Percentiles rank a stretch among this genome's conserved stretches.
phyloP scores from a whole-genome alignment of 2,329 filamentous ascomycete species.

The Hysterium pulicare region DNA sequence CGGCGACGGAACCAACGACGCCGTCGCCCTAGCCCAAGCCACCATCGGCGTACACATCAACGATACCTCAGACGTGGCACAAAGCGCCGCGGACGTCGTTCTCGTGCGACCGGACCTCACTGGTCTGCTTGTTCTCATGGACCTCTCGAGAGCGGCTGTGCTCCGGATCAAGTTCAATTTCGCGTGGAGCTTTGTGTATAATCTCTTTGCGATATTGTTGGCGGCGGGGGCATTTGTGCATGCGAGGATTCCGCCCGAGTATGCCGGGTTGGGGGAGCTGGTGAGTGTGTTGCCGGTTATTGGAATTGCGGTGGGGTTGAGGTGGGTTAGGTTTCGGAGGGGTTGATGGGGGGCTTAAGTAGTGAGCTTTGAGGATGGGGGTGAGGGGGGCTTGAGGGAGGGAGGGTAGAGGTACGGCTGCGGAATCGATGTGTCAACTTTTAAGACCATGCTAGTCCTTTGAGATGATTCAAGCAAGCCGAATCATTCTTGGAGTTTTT shows the following conservation, averaged over 20 bases:
- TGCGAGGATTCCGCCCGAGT: constrained; percentile 60
- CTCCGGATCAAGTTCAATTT: constrained; percentile 62
- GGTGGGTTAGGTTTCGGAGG: constrained; percentile 31
- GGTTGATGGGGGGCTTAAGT: too few relatives aligned
- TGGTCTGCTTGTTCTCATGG: constrained; percentile 57
- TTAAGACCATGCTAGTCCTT: too few relatives aligned
- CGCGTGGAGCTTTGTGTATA: constrained; percentile 67
- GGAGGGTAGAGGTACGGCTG: too few relatives aligned
- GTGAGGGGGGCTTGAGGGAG: too few relatives aligned
- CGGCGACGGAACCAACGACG: constrained; percentile 82
- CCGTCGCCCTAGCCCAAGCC: constrained; percentile 66
- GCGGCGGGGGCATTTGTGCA: constrained; percentile 56
- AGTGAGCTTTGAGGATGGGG: too few relatives aligned
- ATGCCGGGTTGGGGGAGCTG: constrained; percentile 67
- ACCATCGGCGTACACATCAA: constrained; percentile 69
- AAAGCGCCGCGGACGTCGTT: constrained; percentile 65
- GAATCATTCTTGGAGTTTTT: too few relatives aligned
- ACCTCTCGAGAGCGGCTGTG: constrained; percentile 46
- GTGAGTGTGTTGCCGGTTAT: constrained; percentile 72
- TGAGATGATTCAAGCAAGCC: too few relatives aligned
- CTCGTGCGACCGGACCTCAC: constrained; percentile 56
- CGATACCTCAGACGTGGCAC: constrained; percentile 58
- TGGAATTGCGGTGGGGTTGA: constrained; percentile 49
- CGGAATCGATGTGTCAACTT: too few relatives aligned
- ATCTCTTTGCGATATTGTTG: constrained; percentile 64